Base-by-base conservation (phyloP, 768 basidiomycete genomes). In the Rhizopogon vinicolor region DNA sequence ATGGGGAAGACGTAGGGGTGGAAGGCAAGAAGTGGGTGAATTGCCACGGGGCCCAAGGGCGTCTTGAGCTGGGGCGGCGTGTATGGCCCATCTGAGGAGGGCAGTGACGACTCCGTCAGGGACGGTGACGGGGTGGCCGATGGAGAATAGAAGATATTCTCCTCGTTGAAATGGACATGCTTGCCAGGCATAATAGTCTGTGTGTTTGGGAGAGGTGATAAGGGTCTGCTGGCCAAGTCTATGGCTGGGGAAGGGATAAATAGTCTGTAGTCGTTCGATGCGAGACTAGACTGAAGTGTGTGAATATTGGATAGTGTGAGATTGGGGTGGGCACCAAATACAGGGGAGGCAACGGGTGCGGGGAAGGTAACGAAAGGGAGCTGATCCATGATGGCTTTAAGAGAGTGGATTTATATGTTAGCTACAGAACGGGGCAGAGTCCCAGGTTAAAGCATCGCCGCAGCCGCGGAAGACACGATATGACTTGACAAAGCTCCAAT, bases 141-240 rank as follows among this genome's bases (percentile, higher is more conserved):
- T 12, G 58, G 54, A 7, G 70, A 70, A 56, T 68, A 70, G 31
- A 68, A 66, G 54, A 66, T 62, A 55, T 72, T 72, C 56, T 65
- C 66, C 40, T 68, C 59, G 55, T 62, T 57, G 60, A 72, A 70
- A 35, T 60, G 69, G 54, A 72, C 71, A 7, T 68, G 71, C 41
- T 66, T 69, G 12, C 45, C 59, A 0, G 68, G 53, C 68, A 70
- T 70, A 37, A 10, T 51, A 14, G 44, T 22, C 16, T 44, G 22
- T 39, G 14, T 52, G 48, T 29, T 18, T 22, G 18, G 22, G 50
- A 43, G 59, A 46, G 58, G 58, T 52, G 60, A 56, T 58, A 48
- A 43, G 2, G 13, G 8, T 48, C 18, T 48, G 12, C 33, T 35
- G 3, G 18, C 5, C 33, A 35, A 33, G 1, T 48, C 46, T 48